Conservation (phyloP, 805 yeast genomes). For the Yamadazyma ubonensis region DNA sequence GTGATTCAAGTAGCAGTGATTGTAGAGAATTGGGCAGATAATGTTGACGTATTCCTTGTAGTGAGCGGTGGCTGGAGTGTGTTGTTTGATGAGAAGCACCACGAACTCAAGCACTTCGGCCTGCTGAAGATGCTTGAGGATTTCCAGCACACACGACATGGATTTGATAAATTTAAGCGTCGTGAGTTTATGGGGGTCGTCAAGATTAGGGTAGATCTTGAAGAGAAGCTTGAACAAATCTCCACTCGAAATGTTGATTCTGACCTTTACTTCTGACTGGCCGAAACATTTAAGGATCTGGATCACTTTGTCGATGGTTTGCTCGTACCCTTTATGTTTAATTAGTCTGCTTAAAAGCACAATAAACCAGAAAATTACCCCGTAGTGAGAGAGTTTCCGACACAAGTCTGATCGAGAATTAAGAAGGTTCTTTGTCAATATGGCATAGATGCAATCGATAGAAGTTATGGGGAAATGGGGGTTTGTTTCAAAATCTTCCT, state of each 20-base stretch:
- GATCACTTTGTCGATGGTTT: slow-evolving; percentile 30
- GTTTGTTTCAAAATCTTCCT: slow-evolving; percentile 42
- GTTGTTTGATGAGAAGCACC: slow-evolving; percentile 28
- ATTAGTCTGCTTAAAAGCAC: slow-evolving; percentile 34
- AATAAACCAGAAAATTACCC: slow-evolving; percentile 44
- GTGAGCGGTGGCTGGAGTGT: slow-evolving; percentile 27
- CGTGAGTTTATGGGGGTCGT: slow-evolving; percentile 31
- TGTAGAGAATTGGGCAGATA: slow-evolving; percentile 49
- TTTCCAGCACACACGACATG: slow-evolving; percentile 36
- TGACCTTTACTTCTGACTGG: slow-evolving; percentile 46
- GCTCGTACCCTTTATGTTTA: slow-evolving; percentile 7
- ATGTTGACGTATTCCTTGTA: slow-evolving; percentile 44
- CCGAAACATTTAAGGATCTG: slow-evolving; percentile 43
- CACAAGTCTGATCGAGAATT: slow-evolving; percentile 43
- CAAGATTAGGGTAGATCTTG: slow-evolving; percentile 34
- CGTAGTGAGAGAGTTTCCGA: slow-evolving; percentile 41
- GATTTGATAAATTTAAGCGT: slow-evolving; percentile 47
- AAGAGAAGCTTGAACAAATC: slow-evolving; percentile 44
- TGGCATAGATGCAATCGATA: slow-evolving; percentile 34
- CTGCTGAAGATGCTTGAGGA: slow-evolving; percentile 29
- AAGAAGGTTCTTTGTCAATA: slow-evolving; percentile 35
- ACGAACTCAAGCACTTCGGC: slow-evolving; percentile 48
- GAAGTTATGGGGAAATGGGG: slow-evolving; percentile 40
- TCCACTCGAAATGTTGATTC: slow-evolving; percentile 35
- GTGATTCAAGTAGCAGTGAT: slow-evolving; percentile 50